phyloP scores from a whole-genome alignment of 371 early-diverging fungal species.

The Mucor circinelloides region DNA sequence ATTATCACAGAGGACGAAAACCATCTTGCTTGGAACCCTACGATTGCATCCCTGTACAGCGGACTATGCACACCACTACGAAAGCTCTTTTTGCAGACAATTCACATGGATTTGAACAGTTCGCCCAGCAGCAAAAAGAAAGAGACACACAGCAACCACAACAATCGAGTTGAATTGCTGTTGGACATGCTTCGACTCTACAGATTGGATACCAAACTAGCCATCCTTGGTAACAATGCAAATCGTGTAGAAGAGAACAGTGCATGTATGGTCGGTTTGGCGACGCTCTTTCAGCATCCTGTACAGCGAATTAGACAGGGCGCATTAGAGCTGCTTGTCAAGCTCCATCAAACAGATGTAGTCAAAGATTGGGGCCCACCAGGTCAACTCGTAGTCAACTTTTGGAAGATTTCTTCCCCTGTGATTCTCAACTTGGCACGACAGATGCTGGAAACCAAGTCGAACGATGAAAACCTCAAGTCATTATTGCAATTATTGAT shows the following conservation, averaged over 20 bases:
- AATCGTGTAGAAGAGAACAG: conserved; percentile 62
- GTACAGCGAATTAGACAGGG: conserved; percentile 61
- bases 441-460: conserved; percentile 54
- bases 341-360: conserved; percentile 52
- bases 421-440: conserved; percentile 47
- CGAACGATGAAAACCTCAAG: conserved; percentile 58
- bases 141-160: conserved; percentile 13
- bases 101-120: conserved; percentile 32
- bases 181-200: conserved; percentile 71
- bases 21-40: conserved; percentile 74
- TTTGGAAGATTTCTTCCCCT: conserved; percentile 66
- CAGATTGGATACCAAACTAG: conserved; percentile 64
- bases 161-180: conserved; percentile 64
- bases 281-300: conserved; percentile 62
- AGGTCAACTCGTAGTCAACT: conserved; percentile 42
- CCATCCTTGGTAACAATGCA: conserved; percentile 53
- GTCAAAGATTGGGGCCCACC: conserved; percentile 65
- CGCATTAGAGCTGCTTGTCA: conserved; percentile 70
- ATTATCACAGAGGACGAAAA: conserved; percentile 73
- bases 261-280: conserved; percentile 63
- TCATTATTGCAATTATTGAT: conserved; percentile 59
- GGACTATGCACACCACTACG: conserved; percentile 67
- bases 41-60: conserved; percentile 63
- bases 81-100: conserved; percentile 63
- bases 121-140: conserved; percentile 13